Conservation (phyloP, 345 rosid species). For the Trapa incisa region DNA sequence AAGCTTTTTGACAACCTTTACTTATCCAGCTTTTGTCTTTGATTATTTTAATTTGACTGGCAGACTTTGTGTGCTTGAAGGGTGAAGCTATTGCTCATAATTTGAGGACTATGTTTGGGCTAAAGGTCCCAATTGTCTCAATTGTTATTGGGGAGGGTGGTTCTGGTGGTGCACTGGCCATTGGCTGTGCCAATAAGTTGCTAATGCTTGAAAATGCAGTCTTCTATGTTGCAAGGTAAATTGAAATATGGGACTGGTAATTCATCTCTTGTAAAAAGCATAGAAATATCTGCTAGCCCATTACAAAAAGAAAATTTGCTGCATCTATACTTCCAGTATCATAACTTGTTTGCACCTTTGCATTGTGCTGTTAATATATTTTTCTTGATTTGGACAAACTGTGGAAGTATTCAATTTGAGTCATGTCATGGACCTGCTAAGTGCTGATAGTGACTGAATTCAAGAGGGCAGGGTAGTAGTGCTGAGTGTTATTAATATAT, state of each 20-base stretch:
- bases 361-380: not conserved
- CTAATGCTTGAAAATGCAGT: slow-evolving; percentile 94
- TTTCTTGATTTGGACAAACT: not conserved
- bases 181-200: slow-evolving; percentile 87
- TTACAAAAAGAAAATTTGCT: not conserved
- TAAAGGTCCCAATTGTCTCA: slow-evolving; percentile 85
- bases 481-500: too few relatives aligned
- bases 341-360: not conserved
- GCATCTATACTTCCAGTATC: not conserved
- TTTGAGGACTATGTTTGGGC: slow-evolving; percentile 90
- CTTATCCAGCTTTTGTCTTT: not conserved
- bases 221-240: slow-evolving; percentile 92
- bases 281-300: not conserved
- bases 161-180: slow-evolving; percentile 98
- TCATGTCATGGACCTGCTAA: not conserved
- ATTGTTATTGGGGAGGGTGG: slow-evolving; percentile 99
- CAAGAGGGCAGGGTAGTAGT: too few relatives aligned
- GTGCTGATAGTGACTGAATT: not conserved
- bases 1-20: not conserved
- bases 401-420: not conserved
- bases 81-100: slow-evolving; percentile 97
- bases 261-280: not conserved
- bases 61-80: slow-evolving; percentile 23
- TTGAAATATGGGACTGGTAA: not conserved
- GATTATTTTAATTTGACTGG: slow-evolving; percentile 10